Conservation (phyloP, 2,329 filamentous ascomycete species). For the Decorospora gaudefroyi region DNA sequence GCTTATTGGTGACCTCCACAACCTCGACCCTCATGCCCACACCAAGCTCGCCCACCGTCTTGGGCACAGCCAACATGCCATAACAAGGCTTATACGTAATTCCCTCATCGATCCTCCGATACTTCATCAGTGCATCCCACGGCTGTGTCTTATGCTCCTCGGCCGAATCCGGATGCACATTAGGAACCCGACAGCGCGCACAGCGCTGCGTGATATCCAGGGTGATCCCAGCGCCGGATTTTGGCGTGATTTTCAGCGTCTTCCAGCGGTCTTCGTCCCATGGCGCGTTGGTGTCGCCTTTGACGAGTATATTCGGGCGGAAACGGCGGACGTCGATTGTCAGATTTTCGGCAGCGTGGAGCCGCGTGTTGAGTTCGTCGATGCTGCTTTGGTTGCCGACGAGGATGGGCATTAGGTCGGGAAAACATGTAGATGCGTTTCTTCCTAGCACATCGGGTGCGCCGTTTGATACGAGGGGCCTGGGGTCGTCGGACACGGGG, state of each 20-base stretch:
- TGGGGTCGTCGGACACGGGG: conserved; percentile 53
- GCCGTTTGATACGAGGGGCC: conserved; percentile 62
- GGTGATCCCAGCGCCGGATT: conserved; percentile 39
- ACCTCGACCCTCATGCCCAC: conserved; percentile 65
- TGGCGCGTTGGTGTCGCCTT: conserved; percentile 53
- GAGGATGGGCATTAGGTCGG: conserved; percentile 62
- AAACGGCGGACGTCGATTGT: conserved; percentile 62
- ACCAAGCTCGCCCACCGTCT: conserved; percentile 60
- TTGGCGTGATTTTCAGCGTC: conserved; percentile 53
- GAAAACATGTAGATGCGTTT: conserved; percentile 60
- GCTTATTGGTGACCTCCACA: conserved; percentile 60
- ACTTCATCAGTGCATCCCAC: conserved; percentile 66
- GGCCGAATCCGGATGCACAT: conserved; percentile 66
- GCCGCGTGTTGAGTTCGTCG: conserved; percentile 61
- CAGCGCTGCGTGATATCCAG: conserved; percentile 65
- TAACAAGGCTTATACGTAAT: conserved; percentile 68
- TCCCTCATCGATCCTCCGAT: conserved; percentile 63
- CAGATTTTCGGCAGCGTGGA: conserved; percentile 54
- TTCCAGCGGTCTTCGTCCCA: conserved; percentile 70
- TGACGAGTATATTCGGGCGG: conserved; percentile 65
- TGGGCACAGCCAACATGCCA: conserved; percentile 67
- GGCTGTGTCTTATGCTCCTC: conserved; percentile 63
- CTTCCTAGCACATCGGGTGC: conserved; percentile 59
- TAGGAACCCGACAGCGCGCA: conserved; percentile 65
- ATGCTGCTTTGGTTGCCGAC: conserved; percentile 62